phyloP scores from a whole-genome alignment of 345 rosid genomes.

The Lepidium didymum region DNA sequence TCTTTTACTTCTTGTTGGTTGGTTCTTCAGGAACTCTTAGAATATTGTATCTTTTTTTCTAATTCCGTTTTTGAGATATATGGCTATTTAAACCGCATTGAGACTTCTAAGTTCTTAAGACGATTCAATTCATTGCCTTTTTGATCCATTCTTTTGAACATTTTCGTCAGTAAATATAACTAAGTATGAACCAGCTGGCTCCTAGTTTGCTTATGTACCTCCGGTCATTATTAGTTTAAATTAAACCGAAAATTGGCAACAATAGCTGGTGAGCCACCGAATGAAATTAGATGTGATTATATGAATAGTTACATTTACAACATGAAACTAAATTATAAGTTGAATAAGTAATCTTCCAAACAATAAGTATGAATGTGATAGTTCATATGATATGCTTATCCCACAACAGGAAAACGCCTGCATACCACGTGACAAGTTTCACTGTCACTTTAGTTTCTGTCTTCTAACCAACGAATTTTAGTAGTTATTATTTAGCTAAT shows the following conservation, averaged over 20 bases:
- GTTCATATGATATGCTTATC: neutral
- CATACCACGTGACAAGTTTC: neutral
- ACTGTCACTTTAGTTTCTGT: neutral
- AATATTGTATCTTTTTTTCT: neutral
- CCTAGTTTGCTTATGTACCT: too few relatives aligned
- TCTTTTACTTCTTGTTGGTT: neutral
- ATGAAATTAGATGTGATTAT: too few relatives aligned
- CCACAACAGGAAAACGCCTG: neutral
- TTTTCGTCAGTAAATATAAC: too few relatives aligned
- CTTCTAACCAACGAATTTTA: neutral
- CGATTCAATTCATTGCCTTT: neutral
- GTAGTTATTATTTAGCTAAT: slow-evolving; percentile 5
- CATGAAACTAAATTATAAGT: too few relatives aligned
- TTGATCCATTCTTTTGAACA: neutral
- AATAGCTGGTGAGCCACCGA: too few relatives aligned
- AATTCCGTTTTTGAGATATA: slow-evolving; percentile 6
- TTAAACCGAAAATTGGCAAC: too few relatives aligned
- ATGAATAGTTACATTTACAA: neutral
- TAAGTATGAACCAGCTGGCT: too few relatives aligned
- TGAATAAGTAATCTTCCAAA: neutral
- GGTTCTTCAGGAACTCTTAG: neutral
- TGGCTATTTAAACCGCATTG: neutral
- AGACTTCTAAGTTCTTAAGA: neutral
- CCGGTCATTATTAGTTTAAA: too few relatives aligned
- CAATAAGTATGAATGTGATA: neutral